Conservation (phyloP, 2,329 filamentous ascomycete species). For the Exophiala mesophila region DNA sequence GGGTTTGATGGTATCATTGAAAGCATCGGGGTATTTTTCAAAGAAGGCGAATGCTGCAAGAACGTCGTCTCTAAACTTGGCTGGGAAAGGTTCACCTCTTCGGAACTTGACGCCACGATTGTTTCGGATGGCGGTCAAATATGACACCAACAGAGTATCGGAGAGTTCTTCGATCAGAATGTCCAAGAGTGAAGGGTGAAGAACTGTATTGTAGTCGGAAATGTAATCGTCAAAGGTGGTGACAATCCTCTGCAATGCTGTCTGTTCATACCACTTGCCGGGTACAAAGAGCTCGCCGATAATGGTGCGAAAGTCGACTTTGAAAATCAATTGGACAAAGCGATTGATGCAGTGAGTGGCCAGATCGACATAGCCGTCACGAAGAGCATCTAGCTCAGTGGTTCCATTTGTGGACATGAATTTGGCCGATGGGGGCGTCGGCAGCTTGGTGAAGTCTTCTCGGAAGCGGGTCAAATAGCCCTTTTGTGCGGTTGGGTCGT, state of each 20-base stretch:
- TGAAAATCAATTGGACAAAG: slow-evolving; percentile 83
- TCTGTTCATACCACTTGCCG: slow-evolving; percentile 73
- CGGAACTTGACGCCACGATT: slow-evolving; percentile 90
- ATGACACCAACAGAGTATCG: slow-evolving; percentile 82
- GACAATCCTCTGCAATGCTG: slow-evolving; percentile 87
- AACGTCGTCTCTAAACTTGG: slow-evolving; percentile 92
- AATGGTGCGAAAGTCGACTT: slow-evolving; percentile 78
- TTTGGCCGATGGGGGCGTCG: slow-evolving; percentile 58
- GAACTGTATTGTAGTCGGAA: slow-evolving; percentile 73
- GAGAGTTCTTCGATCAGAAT: slow-evolving; percentile 91
- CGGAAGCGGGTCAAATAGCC: slow-evolving; percentile 85
- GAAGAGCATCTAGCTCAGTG: slow-evolving; percentile 67
- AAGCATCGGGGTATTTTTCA: slow-evolving; percentile 60
- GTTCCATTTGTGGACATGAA: slow-evolving; percentile 70
- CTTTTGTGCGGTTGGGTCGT: slow-evolving; percentile 65
- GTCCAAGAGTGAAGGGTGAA: slow-evolving; percentile 82
- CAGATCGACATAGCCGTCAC: slow-evolving; percentile 91
- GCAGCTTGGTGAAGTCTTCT: slow-evolving; percentile 73
- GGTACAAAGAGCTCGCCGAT: slow-evolving; percentile 87
- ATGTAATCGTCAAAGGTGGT: slow-evolving; percentile 96
- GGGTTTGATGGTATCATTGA: slow-evolving; percentile 71
- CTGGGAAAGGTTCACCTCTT: slow-evolving; percentile 77
- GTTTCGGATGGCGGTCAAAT: slow-evolving; percentile 69
- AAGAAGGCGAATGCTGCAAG: slow-evolving; percentile 89
- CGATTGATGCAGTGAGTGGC: slow-evolving; percentile 86